These are phyloP conservation scores for Colletotrichum sp. DNA, from an alignment of 2,329 filamentous ascomycete genomes.

Conservation along the genomic window DNA sequence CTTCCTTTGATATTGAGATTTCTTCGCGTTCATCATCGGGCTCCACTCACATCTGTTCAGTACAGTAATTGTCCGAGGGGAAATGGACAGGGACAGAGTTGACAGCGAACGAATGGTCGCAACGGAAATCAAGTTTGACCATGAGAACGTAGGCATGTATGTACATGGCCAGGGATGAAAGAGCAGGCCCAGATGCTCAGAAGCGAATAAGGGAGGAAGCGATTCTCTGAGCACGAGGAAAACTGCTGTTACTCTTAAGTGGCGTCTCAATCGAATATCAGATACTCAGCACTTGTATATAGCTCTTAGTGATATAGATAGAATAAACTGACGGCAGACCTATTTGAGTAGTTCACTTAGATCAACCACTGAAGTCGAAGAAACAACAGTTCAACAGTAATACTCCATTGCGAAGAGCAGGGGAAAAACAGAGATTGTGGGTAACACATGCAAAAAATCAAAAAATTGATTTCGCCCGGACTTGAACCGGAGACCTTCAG, in stretches of 20 bases:
- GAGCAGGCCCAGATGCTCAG: not conserved
- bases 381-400: not conserved
- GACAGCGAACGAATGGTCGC: not conserved
- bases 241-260: not conserved
- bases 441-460: not conserved
- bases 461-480: not conserved
- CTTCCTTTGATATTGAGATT: not conserved
- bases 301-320: not conserved
- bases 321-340: not conserved
- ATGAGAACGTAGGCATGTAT: not conserved
- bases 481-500: conserved; percentile 22
- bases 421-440: not conserved
- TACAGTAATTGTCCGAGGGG: not conserved
- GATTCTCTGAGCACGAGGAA: not conserved
- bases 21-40: not conserved
- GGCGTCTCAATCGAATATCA: not conserved
- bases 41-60: not conserved
- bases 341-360: not conserved
- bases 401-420: not conserved
- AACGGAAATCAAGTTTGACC: not conserved
- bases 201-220: not conserved
- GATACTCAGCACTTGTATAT: not conserved
- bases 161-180: not conserved
- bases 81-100: not conserved
- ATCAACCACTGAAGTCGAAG: not conserved